These are phyloP conservation scores for Globisporangium barbulae DNA, from an alignment of 352 stramenopile species.

Conservation along the genomic window DNA sequence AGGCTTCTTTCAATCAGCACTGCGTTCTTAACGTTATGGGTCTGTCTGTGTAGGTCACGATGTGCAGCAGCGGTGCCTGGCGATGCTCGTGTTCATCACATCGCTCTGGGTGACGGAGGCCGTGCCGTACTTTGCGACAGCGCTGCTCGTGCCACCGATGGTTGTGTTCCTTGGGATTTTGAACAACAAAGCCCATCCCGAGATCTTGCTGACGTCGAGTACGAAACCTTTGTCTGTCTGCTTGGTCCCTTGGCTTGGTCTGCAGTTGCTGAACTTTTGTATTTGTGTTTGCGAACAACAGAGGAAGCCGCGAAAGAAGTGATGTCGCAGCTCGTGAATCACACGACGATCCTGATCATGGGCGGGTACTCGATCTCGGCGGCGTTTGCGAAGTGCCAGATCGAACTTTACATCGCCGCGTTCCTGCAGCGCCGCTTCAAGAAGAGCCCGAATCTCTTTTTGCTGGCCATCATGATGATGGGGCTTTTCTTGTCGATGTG, in stretches of 20 bases:
- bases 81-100: constrained; percentile 90
- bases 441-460: constrained; percentile 86
- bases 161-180: constrained; percentile 89
- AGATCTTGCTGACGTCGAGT: constrained; percentile 70
- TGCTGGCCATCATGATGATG: constrained; percentile 93
- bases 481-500: constrained; percentile 91
- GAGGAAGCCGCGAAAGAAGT: constrained; percentile 86
- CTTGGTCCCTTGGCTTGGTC: not conserved
- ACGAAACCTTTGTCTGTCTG: constrained; percentile 16
- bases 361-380: constrained; percentile 89
- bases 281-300: constrained; percentile 15
- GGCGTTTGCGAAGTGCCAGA: constrained; percentile 90
- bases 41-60: constrained; percentile 42
- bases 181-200: constrained; percentile 78
- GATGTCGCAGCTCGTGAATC: constrained; percentile 88
- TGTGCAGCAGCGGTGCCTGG: constrained; percentile 81
- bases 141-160: constrained; percentile 84
- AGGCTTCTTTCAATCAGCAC: too few relatives aligned
- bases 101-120: constrained; percentile 90
- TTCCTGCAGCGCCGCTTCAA: constrained; percentile 89
- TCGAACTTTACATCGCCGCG: constrained; percentile 89
- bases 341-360: constrained; percentile 93
- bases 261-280: not conserved
- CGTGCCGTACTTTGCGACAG: constrained; percentile 90
- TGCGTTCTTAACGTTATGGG: not conserved